These are phyloP conservation scores for Mercurialis annua DNA, from an alignment of 345 rosid species.

Conservation along the genomic window DNA sequence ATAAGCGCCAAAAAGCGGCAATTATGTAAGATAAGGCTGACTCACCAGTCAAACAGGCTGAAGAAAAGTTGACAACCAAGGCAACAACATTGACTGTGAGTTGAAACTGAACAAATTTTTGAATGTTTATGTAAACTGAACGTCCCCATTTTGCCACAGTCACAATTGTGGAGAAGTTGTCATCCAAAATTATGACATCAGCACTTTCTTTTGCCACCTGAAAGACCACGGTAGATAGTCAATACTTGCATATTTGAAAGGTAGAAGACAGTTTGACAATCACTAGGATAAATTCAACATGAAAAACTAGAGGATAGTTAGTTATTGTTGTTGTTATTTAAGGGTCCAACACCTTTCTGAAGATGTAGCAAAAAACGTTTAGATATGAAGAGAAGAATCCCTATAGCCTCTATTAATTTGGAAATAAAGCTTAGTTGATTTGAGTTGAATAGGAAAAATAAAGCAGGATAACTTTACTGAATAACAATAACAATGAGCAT, in stretches of 20 bases:
- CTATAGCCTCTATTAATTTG: too few species aligned
- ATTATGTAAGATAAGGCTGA: constrained; percentile 8
- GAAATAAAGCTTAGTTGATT: too few species aligned
- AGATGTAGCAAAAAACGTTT: too few species aligned
- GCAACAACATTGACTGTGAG: constrained; percentile 35
- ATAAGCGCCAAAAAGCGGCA: background rate
- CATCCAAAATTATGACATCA: constrained; percentile 36
- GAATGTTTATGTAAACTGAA: constrained; percentile 34
- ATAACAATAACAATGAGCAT: background rate
- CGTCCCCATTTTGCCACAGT: constrained; percentile 39
- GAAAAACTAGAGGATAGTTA: too few species aligned
- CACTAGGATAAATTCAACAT: background rate
- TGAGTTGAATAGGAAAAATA: too few species aligned
- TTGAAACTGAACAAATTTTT: constrained; percentile 35
- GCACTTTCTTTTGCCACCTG: constrained; percentile 37
- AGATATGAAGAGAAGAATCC: too few species aligned
- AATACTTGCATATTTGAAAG: background rate
- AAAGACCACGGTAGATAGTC: background rate
- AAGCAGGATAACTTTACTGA: background rate
- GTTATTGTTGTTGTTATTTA: too few species aligned
- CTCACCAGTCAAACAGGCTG: constrained; percentile 86
- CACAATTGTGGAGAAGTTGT: constrained; percentile 34
- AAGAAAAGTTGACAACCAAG: constrained; percentile 38
- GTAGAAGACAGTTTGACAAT: background rate
- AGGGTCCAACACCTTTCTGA: too few species aligned